phyloP scores from a whole-genome alignment of 208 protist species.

The Endotrypanum monterogeii region DNA sequence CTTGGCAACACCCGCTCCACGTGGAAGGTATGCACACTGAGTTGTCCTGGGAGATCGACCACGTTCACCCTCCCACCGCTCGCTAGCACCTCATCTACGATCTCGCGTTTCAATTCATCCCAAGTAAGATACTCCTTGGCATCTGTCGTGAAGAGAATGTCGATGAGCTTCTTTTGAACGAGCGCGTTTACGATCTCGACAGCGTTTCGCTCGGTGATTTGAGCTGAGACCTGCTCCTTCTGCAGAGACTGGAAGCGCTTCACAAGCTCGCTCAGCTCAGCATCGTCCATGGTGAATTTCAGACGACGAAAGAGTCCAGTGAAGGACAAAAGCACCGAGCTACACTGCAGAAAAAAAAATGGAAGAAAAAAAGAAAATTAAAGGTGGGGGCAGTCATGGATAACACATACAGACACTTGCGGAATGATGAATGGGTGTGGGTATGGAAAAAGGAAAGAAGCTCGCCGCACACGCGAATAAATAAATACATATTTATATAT shows the following conservation, averaged over 20 bases:
- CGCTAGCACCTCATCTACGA: slow-evolving; percentile 73
- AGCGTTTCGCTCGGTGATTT: slow-evolving; percentile 82
- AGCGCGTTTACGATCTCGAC: slow-evolving; percentile 82
- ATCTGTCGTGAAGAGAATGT: slow-evolving; percentile 78
- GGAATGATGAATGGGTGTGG: not conserved
- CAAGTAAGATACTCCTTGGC: slow-evolving; percentile 87
- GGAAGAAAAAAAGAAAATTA: not conserved
- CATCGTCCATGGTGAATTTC: slow-evolving; percentile 33
- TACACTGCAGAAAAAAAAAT: not conserved
- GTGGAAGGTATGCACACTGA: slow-evolving; percentile 71
- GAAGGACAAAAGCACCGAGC: not conserved
- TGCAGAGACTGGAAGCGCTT: slow-evolving; percentile 74
- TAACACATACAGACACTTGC: no score
- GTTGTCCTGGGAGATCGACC: slow-evolving; percentile 62
- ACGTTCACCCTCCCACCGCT: slow-evolving; percentile 80
- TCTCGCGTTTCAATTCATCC: slow-evolving; percentile 75
- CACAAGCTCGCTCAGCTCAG: slow-evolving; percentile 66
- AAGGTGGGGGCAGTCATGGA: not conserved
- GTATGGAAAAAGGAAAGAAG: not conserved
- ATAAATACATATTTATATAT: no score
- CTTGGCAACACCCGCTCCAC: slow-evolving; percentile 71
- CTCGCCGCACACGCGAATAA: not conserved
- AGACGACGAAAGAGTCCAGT: not conserved
- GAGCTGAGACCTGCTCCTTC: slow-evolving; percentile 53
- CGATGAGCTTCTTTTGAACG: slow-evolving; percentile 64